Evolutionary conservation across 164 flowering plant genomes (phyloP), one percentile per base, ranked within the genome.

Genomic region (Aristolochia fimbriata): DNA sequence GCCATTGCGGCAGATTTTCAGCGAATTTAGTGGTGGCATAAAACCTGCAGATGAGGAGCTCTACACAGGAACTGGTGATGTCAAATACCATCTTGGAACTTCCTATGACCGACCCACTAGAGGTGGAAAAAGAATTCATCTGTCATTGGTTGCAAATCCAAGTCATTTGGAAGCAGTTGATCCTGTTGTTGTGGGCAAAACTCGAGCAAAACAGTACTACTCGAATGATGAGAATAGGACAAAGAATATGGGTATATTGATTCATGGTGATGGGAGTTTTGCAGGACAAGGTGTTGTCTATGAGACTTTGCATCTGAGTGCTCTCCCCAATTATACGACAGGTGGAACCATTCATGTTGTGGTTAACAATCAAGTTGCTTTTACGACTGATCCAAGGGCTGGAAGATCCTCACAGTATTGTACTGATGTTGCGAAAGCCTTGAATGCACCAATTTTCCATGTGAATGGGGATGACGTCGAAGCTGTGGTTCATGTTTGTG

Each of bases 231-330:
- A 51, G 7, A 82, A 85, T 23, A 79, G 99, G 70, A 93, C 82
- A 33, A 90, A 80, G 71, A 88, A 90, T 70, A 69, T 93, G 89
- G 97, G 85, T 50, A 47, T 93, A 47, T 75, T 93, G 73, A 86
- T 93, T 66, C 99, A 93, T 73, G 99, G 99, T 11, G 99, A 93
- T 79, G 98, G 98, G 69, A 93, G 98, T 67, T 93, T 93, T 81
- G 92, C 98, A 8, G 98, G 98, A 21, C 99, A 93, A 70, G 99
- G 99, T 68, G 99, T 93, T 11, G 99, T 93, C 0, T 93, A 93
- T 68, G 99, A 93, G 74, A 90, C 96, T 16, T 70, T 93, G 33
- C 99, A 93, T 93, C 85, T 93, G 19, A 93, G 99, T 77, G 99
- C 89, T 60, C 93, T 93, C 74, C 96, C 99, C 49, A 93, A 93